phyloP scores from a whole-genome alignment of 2,329 filamentous ascomycete genomes.

The Raffaelea arxii region DNA sequence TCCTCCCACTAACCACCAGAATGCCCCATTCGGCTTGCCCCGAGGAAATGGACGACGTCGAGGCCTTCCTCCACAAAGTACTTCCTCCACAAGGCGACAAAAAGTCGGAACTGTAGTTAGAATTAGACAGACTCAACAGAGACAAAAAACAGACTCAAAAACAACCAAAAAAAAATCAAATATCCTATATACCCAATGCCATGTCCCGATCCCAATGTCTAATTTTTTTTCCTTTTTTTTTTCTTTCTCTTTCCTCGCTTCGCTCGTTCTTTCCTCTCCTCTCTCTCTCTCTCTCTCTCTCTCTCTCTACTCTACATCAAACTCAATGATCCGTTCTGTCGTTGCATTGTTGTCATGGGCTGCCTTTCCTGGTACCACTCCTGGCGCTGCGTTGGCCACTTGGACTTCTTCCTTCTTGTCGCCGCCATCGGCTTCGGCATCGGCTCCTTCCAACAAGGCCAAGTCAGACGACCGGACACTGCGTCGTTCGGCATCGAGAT shows the following conservation, averaged over 20 bases:
- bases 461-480: constrained; percentile 58
- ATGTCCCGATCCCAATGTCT: no score
- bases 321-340: constrained; percentile 31
- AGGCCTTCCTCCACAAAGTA: constrained; percentile 41
- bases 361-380: constrained; percentile 6
- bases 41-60: constrained; percentile 74
- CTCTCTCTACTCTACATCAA: constrained; percentile 21
- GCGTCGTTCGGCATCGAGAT: constrained; percentile 45
- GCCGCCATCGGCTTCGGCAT: constrained; percentile 53
- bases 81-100: constrained; percentile 29
- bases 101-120: constrained; percentile 16
- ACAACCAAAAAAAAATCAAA: neutral
- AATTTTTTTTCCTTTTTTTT: constrained; percentile 1
- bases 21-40: constrained; percentile 68
- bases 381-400: neutral
- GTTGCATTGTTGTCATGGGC: constrained; percentile 17
- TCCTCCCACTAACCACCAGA: constrained; percentile 39
- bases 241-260: neutral
- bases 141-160: neutral
- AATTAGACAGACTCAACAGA: neutral
- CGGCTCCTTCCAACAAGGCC: constrained; percentile 64
- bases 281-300: neutral
- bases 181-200: no score
- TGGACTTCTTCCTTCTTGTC: neutral
- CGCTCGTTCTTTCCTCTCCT: neutral